Conservation (phyloP, 352 stramenopile species). For the Phytophthora macrochlamydospora region DNA sequence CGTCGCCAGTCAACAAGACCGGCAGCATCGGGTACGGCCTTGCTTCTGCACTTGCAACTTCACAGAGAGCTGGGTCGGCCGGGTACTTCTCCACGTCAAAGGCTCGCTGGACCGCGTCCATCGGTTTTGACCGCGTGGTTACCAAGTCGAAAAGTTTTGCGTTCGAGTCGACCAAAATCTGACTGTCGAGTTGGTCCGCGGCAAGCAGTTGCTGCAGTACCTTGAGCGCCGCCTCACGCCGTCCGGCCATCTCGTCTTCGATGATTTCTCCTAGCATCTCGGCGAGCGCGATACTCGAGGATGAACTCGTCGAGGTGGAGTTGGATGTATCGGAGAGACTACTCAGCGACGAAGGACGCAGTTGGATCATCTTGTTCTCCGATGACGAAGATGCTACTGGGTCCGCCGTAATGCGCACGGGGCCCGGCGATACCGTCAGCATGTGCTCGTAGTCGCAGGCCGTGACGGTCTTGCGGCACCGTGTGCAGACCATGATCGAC, state of each 20-base stretch:
- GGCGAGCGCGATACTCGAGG: slow-evolving; percentile 22
- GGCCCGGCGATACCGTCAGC: slow-evolving; percentile 13
- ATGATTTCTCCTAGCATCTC: slow-evolving; percentile 23
- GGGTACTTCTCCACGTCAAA: slow-evolving; percentile 27
- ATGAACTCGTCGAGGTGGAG: slow-evolving; percentile 2
- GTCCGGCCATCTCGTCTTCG: slow-evolving; percentile 9
- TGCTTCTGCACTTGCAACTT: slow-evolving; percentile 28
- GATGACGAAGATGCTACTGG: not conserved
- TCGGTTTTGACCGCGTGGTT: not conserved
- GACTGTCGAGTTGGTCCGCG: slow-evolving; percentile 16
- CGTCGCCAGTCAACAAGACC: slow-evolving; percentile 1
- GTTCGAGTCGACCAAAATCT: slow-evolving; percentile 16
- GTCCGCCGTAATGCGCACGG: slow-evolving; percentile 18
- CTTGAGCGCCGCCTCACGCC: slow-evolving; percentile 18
- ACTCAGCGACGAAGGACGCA: not conserved
- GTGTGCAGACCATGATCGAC: slow-evolving; percentile 29
- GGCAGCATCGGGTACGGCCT: slow-evolving; percentile 34
- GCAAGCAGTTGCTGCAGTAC: slow-evolving; percentile 30
- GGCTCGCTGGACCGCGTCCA: slow-evolving; percentile 9
- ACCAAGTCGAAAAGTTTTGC: slow-evolving; percentile 7
- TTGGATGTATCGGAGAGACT: slow-evolving; percentile 1
- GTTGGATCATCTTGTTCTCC: no score
- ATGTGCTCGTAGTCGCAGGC: slow-evolving; percentile 34
- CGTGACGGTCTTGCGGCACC: slow-evolving; percentile 25
- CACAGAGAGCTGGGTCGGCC: slow-evolving; percentile 22